Evolutionary conservation across 2,329 filamentous ascomycete species (phyloP).

Genomic region (Beauveria asiatica): DNA sequence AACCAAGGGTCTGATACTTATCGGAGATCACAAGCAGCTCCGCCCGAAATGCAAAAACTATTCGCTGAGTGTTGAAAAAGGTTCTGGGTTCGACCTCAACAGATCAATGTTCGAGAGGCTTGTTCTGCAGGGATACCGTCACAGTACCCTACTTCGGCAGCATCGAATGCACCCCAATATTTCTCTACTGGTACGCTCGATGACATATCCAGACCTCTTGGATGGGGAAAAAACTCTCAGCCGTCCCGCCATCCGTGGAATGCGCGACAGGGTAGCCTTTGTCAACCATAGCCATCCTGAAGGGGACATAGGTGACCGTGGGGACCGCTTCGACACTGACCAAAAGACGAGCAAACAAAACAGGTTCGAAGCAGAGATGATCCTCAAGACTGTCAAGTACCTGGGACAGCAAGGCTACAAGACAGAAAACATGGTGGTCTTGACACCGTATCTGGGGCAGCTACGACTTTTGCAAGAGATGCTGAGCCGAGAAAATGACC

Average conservation of each 20-base stretch:
- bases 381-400: conserved; percentile 56
- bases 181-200: conserved; percentile 44
- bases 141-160: conserved; percentile 49
- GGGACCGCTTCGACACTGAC: conserved; percentile 42
- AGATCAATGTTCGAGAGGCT: conserved; percentile 62
- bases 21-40: conserved; percentile 67
- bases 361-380: conserved; percentile 55
- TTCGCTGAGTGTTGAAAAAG: conserved; percentile 51
- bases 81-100: conserved; percentile 58
- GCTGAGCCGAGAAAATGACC: conserved; percentile 50
- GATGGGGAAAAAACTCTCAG: conserved; percentile 43
- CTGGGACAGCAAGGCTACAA: conserved; percentile 64
- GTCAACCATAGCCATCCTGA: conserved; percentile 55
- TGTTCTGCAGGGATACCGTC: conserved; percentile 43
- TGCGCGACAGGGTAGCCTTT: conserved; percentile 55
- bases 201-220: conserved; percentile 54
- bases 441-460: conserved; percentile 68
- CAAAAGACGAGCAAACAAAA: conserved; percentile 50
- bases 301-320: conserved; percentile 29
- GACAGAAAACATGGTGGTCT: conserved; percentile 54
- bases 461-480: conserved; percentile 46
- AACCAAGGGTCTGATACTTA: conserved; percentile 57
- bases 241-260: conserved; percentile 42
- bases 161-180: conserved; percentile 65
- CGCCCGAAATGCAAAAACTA: conserved; percentile 59